A percentile compares a stretch with the other conserved stretches of the same genome.
Evolutionary conservation across 257 asterid genomes (phyloP).

Genomic region (Solanum paucissectum): DNA sequence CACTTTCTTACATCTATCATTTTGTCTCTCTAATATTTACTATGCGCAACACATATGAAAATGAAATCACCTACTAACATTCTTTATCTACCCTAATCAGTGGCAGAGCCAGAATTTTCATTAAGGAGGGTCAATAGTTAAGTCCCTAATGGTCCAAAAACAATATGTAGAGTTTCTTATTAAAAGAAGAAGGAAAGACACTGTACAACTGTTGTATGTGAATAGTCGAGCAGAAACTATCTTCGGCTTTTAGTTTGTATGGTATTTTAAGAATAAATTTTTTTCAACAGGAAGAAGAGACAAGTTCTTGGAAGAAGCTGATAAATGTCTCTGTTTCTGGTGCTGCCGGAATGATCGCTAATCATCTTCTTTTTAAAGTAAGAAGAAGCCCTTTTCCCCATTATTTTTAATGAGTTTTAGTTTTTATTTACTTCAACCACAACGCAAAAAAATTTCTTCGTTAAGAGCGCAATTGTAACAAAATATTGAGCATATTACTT

Average conservation of each 20-base stretch:
- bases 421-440: not conserved
- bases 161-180: not conserved
- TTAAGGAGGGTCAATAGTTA: too few species aligned
- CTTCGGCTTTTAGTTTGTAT: not conserved
- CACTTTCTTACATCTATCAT: too few species aligned
- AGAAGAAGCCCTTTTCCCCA: not conserved
- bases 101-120: too few species aligned
- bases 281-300: slow-evolving; percentile 71
- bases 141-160: too few species aligned
- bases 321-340: slow-evolving; percentile 83
- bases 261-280: not conserved
- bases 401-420: not conserved
- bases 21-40: too few species aligned
- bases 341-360: slow-evolving; percentile 94
- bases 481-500: not conserved
- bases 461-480: not conserved
- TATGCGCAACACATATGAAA: too few species aligned
- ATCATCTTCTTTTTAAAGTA: slow-evolving; percentile 88
- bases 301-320: slow-evolving; percentile 85
- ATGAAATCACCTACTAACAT: too few species aligned
- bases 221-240: too few species aligned
- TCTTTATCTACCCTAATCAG: too few species aligned
- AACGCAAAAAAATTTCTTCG: not conserved
- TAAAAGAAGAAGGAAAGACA: too few species aligned
- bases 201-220: too few species aligned